Evolutionary conservation across 1,139 yeast genomes (phyloP), one percentile per base, ranked within the genome.

Genomic region (Candida mesenterica): DNA sequence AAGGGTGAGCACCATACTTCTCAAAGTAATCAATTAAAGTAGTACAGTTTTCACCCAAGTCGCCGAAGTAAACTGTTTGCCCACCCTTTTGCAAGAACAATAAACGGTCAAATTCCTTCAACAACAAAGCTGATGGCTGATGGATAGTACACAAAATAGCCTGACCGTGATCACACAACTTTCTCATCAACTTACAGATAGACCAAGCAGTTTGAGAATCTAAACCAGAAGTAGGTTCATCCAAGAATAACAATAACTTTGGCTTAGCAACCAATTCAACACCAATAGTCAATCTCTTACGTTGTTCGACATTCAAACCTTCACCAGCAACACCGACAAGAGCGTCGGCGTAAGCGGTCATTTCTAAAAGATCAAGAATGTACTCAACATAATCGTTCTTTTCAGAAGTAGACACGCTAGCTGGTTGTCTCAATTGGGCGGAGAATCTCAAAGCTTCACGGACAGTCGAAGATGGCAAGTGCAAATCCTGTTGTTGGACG

Each of bases 171-270:
- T 77, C 69, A 15, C 92, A 84, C 38, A 85, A 69, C 55, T 79
- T 81, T 59, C 87, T 75, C 76, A 85, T 76, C 58, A 86, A 68
- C 53, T 80, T 79, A 57, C 87, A 79, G 50, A 84, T 79, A 15
- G 92, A 78, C 95, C 95, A 85, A 6, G 96, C 95, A 38, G 95
- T 83, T 61, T 87, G 95, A 16, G 96, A 86, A 57, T 88, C 96
- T 47, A 88, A 70, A 54, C 96, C 96, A 5, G 96, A 87, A 15
- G 96, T 88, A 7, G 96, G 96, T 58, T 88, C 96, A 63, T 88
- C 96, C 53, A 88, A 72, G 62, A 88, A 88, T 38, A 88, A 66
- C 43, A 88, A 65, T 39, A 88, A 68, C 46, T 82, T 81, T 4
- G 96, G 96, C 57, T 84, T 87, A 17, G 96, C 95, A 30, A 88